Conservation (phyloP, 2,329 filamentous ascomycete genomes). For the Aureobasidium sp. region DNA sequence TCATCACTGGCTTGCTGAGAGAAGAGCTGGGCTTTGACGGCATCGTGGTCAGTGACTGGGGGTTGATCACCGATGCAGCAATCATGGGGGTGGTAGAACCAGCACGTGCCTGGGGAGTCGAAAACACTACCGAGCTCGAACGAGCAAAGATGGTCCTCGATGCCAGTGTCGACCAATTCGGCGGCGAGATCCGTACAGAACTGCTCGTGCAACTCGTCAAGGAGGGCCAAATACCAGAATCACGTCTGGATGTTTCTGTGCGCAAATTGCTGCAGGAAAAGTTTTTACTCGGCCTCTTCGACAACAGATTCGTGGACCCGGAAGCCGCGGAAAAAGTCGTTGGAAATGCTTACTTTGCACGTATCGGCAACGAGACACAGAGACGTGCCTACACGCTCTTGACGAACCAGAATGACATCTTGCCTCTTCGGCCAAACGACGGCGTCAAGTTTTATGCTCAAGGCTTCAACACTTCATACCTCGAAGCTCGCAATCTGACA, state of each 20-base stretch:
- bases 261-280: not conserved
- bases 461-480: not conserved
- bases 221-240: not conserved
- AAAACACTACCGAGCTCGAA: constrained; percentile 7
- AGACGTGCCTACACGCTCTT: constrained; percentile 3
- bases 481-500: not conserved
- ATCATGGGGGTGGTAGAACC: not conserved
- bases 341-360: not conserved
- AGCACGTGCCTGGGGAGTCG: constrained; percentile 4
- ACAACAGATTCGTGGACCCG: not conserved
- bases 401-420: not conserved
- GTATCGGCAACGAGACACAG: constrained; percentile 2
- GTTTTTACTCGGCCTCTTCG: constrained; percentile 1
- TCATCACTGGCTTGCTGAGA: not conserved
- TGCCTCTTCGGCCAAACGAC: not conserved
- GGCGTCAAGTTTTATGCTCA: not conserved
- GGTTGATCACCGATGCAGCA: not conserved
- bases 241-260: constrained; percentile 1
- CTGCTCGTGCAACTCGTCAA: not conserved
- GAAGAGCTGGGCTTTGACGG: not conserved
- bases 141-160: constrained; percentile 1
- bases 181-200: not conserved
- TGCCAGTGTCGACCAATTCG: constrained; percentile 9
- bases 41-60: constrained; percentile 9
- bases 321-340: constrained; percentile 4